phyloP scores from a whole-genome alignment of 2,329 filamentous ascomycete genomes.

The Hypoxylon sp. region DNA sequence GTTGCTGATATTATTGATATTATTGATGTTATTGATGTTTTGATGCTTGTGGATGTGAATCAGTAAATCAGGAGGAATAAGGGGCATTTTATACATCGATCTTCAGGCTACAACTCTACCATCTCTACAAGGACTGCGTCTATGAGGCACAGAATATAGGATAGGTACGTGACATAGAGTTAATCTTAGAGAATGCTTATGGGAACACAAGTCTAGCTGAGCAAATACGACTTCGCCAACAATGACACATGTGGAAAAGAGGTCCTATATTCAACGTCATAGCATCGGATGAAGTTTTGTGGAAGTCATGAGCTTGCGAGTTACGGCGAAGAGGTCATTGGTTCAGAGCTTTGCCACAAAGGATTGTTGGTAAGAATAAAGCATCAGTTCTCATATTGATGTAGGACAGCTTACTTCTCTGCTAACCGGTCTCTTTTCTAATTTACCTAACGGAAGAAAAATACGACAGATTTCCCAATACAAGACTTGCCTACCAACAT shows the following conservation, averaged over 20 bases:
- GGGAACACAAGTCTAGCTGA: neutral
- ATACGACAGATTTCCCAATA: neutral
- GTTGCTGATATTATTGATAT: too few relatives aligned
- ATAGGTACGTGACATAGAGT: neutral
- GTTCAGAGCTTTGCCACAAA: slow-evolving; percentile 18
- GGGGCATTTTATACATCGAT: slow-evolving; percentile 21
- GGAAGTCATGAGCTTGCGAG: slow-evolving; percentile 7
- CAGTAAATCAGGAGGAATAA: slow-evolving; percentile 4
- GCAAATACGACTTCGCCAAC: neutral
- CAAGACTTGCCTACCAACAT: too few relatives aligned
- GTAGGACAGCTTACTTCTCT: too few relatives aligned
- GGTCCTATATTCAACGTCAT: slow-evolving; percentile 2
- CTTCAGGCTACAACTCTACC: too few relatives aligned
- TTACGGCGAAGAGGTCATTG: slow-evolving; percentile 14
- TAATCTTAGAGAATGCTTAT: neutral
- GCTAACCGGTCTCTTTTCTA: too few relatives aligned
- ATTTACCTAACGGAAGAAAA: neutral
- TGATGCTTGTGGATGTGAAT: slow-evolving; percentile 2
- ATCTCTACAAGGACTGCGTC: neutral
- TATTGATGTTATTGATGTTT: too few relatives aligned
- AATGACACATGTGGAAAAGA: too few relatives aligned
- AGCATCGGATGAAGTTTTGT: slow-evolving; percentile 1
- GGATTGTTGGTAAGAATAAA: slow-evolving; percentile 13
- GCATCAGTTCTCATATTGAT: too few relatives aligned
- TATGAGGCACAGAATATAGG: neutral